Evolutionary conservation across 176 grass and related monocot genomes (phyloP), one percentile per base, ranked within the genome.

Genomic region (Chloris gayana): DNA sequence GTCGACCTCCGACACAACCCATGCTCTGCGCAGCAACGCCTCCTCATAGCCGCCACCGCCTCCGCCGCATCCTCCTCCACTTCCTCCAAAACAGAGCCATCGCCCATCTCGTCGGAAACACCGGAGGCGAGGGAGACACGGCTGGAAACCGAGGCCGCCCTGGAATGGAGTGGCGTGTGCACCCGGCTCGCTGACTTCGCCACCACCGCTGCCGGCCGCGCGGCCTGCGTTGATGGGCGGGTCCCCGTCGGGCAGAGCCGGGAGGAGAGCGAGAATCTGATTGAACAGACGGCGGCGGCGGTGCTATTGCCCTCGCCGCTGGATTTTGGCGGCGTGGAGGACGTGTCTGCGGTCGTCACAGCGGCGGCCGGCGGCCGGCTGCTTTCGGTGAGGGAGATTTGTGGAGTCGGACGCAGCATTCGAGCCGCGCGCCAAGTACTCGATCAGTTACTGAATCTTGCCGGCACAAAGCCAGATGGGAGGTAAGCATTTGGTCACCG

Each of bases 181-280:
- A 42, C 63, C 5, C 86, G 89, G 1, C 71, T 91, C 44, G 84
- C 83, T 22, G 67, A 67, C 54, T 94, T 94, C 51, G 56, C 73
- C 22, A 44, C 86, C 50, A 94, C 88, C 31, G 61, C 80, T 24
- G 83, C 83, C 19, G 88, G 83, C 17, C 86, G 83, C 41, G 83
- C 83, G 30, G 29, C 71, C 15, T 94, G 83, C 77, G 62, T 17
- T 17, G 77, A 79, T 54, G 73, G 80, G 30, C 79, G 69, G 49
- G 66, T 94, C 59, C 83, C 80, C 35, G 60, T 94, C 70, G 86
- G 88, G 9, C 54, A 22, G 45, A 85, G 87, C 73, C 76, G 76
- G 58, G 80, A 82, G 67, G 92, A 89, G 77, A 91, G 92, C 63
- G 88, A 91, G 88, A 62, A 10, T 68, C 77, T 94, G 24, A 76